These are phyloP conservation scores for Leccinum subrobustum DNA, from an alignment of 1,284 basidiomycete genomes.

Conservation along the genomic window DNA sequence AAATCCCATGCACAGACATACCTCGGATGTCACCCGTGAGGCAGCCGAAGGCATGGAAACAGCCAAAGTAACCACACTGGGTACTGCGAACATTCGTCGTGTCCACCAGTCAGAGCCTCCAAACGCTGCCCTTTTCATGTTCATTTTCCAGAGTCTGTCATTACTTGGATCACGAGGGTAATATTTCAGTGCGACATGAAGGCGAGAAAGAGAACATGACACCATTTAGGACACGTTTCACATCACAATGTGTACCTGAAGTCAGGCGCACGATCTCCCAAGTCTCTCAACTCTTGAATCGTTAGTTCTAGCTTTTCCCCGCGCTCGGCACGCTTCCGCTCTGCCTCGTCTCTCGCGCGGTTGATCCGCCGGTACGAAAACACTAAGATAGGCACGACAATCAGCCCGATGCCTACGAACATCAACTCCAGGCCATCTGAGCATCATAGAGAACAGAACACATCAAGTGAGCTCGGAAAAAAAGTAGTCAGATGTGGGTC, in stretches of 20 bases:
- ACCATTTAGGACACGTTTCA: not conserved
- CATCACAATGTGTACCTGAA: slow-evolving; percentile 58
- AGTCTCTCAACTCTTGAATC: slow-evolving; percentile 26
- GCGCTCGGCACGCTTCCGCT: slow-evolving; percentile 34
- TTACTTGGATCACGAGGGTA: not conserved
- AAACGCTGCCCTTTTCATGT: not conserved
- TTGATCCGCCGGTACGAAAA: slow-evolving; percentile 58
- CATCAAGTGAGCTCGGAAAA: not conserved
- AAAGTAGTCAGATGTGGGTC: slow-evolving; percentile 30
- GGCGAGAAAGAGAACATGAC: not conserved
- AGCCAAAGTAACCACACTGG: not conserved
- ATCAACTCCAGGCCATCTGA: slow-evolving; percentile 65
- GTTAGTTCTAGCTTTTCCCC: slow-evolving; percentile 23
- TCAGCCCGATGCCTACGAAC: slow-evolving; percentile 64
- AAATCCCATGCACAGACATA: too few relatives aligned
- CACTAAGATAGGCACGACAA: slow-evolving; percentile 49
- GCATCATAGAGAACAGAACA: not conserved
- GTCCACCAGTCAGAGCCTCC: not conserved
- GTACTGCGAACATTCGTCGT: not conserved
- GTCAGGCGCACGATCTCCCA: slow-evolving; percentile 65
- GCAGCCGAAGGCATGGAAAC: not conserved
- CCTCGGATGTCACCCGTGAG: not conserved
- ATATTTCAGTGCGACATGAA: not conserved
- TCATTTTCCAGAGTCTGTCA: not conserved
- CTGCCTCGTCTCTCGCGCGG: slow-evolving; percentile 38